Evolutionary conservation across 1,284 basidiomycete genomes (phyloP), one percentile per base, ranked within the genome.

Genomic region (Ceratobasidium sp.): DNA sequence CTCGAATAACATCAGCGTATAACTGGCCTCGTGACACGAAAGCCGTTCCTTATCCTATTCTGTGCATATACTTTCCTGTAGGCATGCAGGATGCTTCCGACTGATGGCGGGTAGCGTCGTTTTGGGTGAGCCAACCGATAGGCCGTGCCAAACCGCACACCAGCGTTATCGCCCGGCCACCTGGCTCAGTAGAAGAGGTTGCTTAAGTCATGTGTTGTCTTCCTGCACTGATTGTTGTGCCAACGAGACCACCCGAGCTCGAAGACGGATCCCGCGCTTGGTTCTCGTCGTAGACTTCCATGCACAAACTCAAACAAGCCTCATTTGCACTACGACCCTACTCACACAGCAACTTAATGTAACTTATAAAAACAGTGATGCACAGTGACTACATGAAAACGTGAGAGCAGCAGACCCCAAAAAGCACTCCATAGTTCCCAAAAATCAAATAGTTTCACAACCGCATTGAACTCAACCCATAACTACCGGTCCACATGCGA

Each of bases 401-500:
- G 51, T 39, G 6, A 22, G 61, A 63, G n/a, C n/a, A n/a, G n/a
- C n/a, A n/a, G n/a, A n/a, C n/a, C n/a, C n/a, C n/a, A n/a, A n/a
- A n/a, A n/a, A n/a, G n/a, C n/a, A n/a, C n/a, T n/a, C n/a, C n/a
- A n/a, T n/a, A n/a, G n/a, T n/a, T 5, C 48, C 16, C 22, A 16
- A 27, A 24, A 69, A 46, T 7, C 1, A 49, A 53, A 51, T 31
- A 65, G 29, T 51, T 19, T 7, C 29, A 37, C 4, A 11, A 37
- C 9, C 34, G 9, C 9, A 9, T 46, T 19, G 14, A n/a, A n/a
- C n/a, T n/a, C n/a, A 4, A 13, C 43, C 43, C 43, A 14, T 27
- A 13, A 14, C 51, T 71, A 59, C 27, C 27, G 43, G 41, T 54
- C 49, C 41, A 19, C 41, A 49, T 71, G 46, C 43, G 54, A 71